Base-by-base conservation (phyloP, 1,284 basidiomycete species). In the Irpex sp. region DNA sequence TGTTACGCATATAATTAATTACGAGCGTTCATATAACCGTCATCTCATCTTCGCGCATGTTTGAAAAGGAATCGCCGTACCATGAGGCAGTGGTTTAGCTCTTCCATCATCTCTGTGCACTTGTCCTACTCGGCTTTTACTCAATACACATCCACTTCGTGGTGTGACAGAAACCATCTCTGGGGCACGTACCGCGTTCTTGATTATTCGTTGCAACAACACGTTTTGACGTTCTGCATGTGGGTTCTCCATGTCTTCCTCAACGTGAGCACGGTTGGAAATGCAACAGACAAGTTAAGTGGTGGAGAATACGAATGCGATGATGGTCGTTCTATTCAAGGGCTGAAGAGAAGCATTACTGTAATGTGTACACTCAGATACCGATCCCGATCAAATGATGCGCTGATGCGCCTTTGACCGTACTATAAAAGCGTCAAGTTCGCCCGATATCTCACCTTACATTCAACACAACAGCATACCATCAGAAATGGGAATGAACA, bases 161-260 rank as follows among this genome's bases (percentile, higher is more conserved):
- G 64, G n/a, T 19, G 40, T 36, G 17, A 49, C 60, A 38, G n/a
- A 61, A 21, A 9, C 64, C 2, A 34, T 21, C n/a, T n/a, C 17
- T n/a, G 11, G 13, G n/a, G 13, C 49, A 77, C 89, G 70, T 67
- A 95, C 94, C 8, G 92, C 87, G 70, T 94, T 97, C 77, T 95
- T 96, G 48, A 95, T 81, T 67, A 97, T 96, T 34, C 95, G 85
- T 71, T 96, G 93, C 2, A 97, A 82, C 38, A 97, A 83, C 47
- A 95, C 87, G 38, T 92, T 93, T 74, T 97, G 95, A 65, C 93
- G 83, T 75, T 96, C 93, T 65, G 94, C 93, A 72, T 97, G 93
- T 31, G 92, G 93, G 74, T 94, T 95, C 77, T 95, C 92, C 93
- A 96, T 95, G 58, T 17, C 21, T 17, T 17, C 8, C n/a, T 26